Evolutionary conservation across 768 basidiomycete species (phyloP).

Genomic region (Xanthoconium purpureum): DNA sequence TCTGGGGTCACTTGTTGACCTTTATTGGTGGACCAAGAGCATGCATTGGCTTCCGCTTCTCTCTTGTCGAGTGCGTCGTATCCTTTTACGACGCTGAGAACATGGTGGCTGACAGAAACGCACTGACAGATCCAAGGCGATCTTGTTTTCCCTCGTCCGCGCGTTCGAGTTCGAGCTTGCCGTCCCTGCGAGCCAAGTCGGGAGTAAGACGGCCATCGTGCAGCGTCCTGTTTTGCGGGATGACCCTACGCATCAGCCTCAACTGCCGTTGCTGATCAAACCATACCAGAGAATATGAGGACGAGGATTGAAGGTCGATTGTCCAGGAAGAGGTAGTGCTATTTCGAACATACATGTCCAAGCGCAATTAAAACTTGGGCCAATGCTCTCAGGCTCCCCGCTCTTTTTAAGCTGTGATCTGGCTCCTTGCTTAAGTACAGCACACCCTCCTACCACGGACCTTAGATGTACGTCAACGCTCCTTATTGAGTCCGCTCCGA

Average conservation of each 20-base stretch:
- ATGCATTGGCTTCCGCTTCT: conserved; percentile 67
- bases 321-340: background rate
- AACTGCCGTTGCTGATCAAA: conserved; percentile 40
- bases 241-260: conserved; percentile 38
- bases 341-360: no score
- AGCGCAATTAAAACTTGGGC: no score
- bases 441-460: no score
- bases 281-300: background rate
- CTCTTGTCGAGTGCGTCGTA: conserved; percentile 53
- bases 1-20: conserved; percentile 57
- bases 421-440: no score
- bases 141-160: conserved; percentile 50
- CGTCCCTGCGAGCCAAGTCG: conserved; percentile 44
- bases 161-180: conserved; percentile 53
- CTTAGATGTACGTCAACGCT: no score
- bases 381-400: no score
- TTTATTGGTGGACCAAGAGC: conserved; percentile 65
- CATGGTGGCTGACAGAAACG: background rate
- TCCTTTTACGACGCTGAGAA: background rate
- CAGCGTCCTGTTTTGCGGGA: conserved; percentile 44
- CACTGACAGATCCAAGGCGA: conserved; percentile 35
- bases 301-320: background rate
- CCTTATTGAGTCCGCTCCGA: no score
- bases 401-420: no score
- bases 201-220: conserved; percentile 30